Percentiles rank a stretch among this genome's conserved stretches.
These are phyloP conservation scores for Penicillium verrucosum DNA, from an alignment of 2,329 filamentous ascomycete species.

Conservation along the genomic window DNA sequence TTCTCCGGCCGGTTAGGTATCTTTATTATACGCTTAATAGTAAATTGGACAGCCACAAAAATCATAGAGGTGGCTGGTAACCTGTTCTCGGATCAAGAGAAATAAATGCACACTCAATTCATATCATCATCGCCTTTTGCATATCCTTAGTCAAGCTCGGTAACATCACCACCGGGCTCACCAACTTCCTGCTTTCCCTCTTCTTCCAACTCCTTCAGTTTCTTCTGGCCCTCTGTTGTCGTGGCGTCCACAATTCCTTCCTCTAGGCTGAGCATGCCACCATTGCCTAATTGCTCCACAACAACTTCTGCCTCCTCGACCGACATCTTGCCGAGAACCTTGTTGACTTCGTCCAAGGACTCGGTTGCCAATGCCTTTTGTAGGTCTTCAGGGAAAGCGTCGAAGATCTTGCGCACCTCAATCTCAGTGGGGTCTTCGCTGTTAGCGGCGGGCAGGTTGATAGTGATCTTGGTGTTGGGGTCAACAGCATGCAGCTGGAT, in stretches of 20 bases:
- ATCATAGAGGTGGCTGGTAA: neutral
- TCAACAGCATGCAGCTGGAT: slow-evolving; percentile 97
- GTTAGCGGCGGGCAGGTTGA: slow-evolving; percentile 69
- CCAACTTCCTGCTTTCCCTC: slow-evolving; percentile 47
- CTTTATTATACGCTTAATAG: neutral
- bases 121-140: neutral
- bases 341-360: slow-evolving; percentile 83
- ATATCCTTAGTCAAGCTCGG: slow-evolving; percentile 32
- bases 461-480: slow-evolving; percentile 86
- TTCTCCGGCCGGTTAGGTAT: neutral
- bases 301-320: slow-evolving; percentile 84
- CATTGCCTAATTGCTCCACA: slow-evolving; percentile 75
- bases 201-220: slow-evolving; percentile 71
- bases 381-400: slow-evolving; percentile 77
- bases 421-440: slow-evolving; percentile 62
- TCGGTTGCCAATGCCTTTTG: slow-evolving; percentile 80
- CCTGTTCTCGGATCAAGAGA: neutral
- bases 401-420: slow-evolving; percentile 71
- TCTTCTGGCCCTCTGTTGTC: slow-evolving; percentile 76
- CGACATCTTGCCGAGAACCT: slow-evolving; percentile 82
- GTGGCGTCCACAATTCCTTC: slow-evolving; percentile 94
- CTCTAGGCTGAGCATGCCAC: slow-evolving; percentile 85
- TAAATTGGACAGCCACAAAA: neutral
- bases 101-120: slow-evolving; percentile 7
- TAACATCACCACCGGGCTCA: slow-evolving; percentile 51